Base-by-base conservation (phyloP, 176 grass and related monocot species). In the Triticum monococcum region DNA sequence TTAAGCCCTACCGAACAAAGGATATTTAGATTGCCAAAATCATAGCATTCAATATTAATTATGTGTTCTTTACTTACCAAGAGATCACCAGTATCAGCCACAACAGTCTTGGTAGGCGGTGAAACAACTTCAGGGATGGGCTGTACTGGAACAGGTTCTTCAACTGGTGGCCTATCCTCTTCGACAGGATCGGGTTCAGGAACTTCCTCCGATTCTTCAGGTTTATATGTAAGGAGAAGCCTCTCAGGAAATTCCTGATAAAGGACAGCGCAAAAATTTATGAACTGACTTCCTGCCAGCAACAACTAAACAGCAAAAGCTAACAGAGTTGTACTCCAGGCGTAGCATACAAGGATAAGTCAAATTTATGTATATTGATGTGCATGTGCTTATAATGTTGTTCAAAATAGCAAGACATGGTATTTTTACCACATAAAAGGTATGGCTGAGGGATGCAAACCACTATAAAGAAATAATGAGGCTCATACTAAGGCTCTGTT, bases 201-300 rank as follows among this genome's bases (percentile, higher is more conserved):
- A 60, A 79, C 83, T 90, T 79, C 92, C 76, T 93, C 90, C 85
- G 83, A 45, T 75, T 91, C 89, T 62, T 95, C 91, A 80, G 89
- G 92, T 92, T 93, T 99, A 77, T 99, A 99, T 50, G 97, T 99
- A 76, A 99, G 86, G 71, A 96, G 97, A 72, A 99, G 97, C 72
- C 94, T 92, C 84, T 99, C 97, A n/a, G 97, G 92, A 73, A 96
- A 89, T 91, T 99, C 97, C 97, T 99, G 77, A 76, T 72, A 68
- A 82, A 93, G 12, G 87, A 80, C 13, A 82, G 66, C 8, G 37
- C 12, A 14, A 52, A 52, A 33, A 88, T 16, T 81, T 62, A 74
- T 70, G 32, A 32, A 79, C 4, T 76, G 9, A 46, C 2, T 22
- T 64, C 31, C 64, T 76, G 45, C 3, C 3, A 33, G 24, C 74